Evolutionary conservation across 2,329 filamentous ascomycete genomes (phyloP).

Genomic region (Trichophyton verrucosum): DNA sequence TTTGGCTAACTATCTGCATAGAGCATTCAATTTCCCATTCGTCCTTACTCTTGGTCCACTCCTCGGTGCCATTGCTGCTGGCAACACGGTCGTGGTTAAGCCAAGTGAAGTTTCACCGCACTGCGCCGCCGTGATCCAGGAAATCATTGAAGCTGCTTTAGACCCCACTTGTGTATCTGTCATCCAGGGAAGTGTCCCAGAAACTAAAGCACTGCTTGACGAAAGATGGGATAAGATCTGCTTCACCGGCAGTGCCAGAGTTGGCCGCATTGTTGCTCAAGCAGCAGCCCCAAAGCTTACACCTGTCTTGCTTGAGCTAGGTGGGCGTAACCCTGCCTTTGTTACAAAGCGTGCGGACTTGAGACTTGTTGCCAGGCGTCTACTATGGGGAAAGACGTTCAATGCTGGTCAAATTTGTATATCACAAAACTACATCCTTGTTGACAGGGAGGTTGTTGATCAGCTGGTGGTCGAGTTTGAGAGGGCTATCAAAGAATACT

Average conservation of each 20-base stretch:
- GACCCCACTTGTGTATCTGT: conserved; percentile 65
- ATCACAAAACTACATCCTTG: conserved; percentile 80
- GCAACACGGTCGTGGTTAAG: conserved; percentile 82
- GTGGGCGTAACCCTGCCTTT: conserved; percentile 84
- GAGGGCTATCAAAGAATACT: conserved; percentile 60
- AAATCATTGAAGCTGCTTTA: conserved; percentile 61
- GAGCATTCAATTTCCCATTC: conserved; percentile 86
- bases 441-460: conserved; percentile 61
- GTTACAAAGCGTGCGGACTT: conserved; percentile 73
- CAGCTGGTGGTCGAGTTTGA: conserved; percentile 65
- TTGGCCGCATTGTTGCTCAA: conserved; percentile 77
- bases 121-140: conserved; percentile 65
- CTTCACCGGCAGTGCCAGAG: conserved; percentile 70
- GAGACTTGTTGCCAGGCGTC: conserved; percentile 64
- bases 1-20: conserved; percentile 18
- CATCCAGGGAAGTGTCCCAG: conserved; percentile 67
- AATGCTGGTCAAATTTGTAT: conserved; percentile 89
- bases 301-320: conserved; percentile 78
- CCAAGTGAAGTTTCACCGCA: conserved; percentile 72
- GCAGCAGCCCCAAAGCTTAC: conserved; percentile 84
- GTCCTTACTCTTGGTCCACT: conserved; percentile 66
- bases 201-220: conserved; percentile 69
- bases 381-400: conserved; percentile 78
- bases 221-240: conserved; percentile 97
- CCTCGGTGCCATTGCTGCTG: conserved; percentile 81